Conservation (phyloP, 2,329 filamentous ascomycete species). For the Aspergillus novoparasiticus region DNA sequence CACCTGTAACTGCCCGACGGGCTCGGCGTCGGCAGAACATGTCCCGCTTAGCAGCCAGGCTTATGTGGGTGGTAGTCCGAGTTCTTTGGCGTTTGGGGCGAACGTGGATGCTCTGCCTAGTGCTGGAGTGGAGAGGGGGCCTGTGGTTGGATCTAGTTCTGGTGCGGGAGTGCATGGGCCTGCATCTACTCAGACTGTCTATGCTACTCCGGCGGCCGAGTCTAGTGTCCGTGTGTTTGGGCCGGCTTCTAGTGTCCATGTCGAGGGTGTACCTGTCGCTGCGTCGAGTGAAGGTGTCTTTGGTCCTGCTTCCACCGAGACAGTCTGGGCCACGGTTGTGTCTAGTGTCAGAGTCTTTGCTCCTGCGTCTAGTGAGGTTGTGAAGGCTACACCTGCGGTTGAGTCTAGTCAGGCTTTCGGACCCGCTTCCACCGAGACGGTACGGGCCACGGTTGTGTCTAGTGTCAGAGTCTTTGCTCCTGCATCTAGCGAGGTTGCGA, state of each 20-base stretch:
- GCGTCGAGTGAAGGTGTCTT: neutral
- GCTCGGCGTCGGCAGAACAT: neutral
- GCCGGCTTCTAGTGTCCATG: neutral
- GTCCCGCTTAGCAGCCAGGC: neutral
- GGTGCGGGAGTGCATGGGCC: too few species aligned
- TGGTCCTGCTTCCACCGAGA: too few species aligned
- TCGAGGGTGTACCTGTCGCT: neutral
- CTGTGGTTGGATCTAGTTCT: neutral
- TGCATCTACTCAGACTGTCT: neutral
- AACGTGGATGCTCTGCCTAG: neutral
- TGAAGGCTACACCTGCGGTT: too few species aligned
- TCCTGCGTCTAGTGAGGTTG: too few species aligned
- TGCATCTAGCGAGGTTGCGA: neutral
- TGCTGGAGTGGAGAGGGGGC: neutral
- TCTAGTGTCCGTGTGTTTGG: too few species aligned
- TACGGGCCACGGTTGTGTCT: too few species aligned
- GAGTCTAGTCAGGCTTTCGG: too few species aligned
- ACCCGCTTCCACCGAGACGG: too few species aligned
- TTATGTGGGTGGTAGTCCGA: neutral
- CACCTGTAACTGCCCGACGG: neutral
- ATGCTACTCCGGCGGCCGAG: too few species aligned
- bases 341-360: too few species aligned
- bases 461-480: too few species aligned
- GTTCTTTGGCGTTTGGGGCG: neutral
- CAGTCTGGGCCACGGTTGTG: too few species aligned